Conservation (phyloP, 73 alveolate species). For the Paramecium primaurelia region DNA sequence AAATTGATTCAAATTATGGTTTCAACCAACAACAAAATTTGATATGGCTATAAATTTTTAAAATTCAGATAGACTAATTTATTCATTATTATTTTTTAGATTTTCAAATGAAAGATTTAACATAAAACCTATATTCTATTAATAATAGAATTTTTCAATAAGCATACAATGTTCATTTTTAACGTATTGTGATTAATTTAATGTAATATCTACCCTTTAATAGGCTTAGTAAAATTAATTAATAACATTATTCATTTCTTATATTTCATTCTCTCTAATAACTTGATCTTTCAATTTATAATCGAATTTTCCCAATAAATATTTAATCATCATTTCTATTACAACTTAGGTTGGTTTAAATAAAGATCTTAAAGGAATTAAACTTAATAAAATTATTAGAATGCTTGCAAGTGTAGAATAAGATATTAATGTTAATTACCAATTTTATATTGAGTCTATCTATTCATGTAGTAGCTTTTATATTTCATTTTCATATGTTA, state of each 20-base stretch:
- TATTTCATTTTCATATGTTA: neutral
- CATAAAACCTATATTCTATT: neutral
- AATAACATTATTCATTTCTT: neutral
- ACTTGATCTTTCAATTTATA: neutral
- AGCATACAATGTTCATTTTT: neutral
- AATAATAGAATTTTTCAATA: neutral
- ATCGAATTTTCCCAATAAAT: neutral
- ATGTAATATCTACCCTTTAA: neutral
- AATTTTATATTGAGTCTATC: neutral
- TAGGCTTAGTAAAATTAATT: neutral
- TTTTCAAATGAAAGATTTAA: neutral
- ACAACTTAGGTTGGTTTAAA: neutral
- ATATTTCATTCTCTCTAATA: neutral
- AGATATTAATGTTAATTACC: neutral
- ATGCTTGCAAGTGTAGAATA: neutral
- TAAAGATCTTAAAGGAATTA: neutral
- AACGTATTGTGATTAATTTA: neutral
- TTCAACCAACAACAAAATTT: neutral
- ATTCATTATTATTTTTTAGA: neutral
- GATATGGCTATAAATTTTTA: neutral
- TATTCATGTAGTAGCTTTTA: neutral
- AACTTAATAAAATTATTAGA: neutral
- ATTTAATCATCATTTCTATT: neutral
- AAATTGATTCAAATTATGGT: neutral
- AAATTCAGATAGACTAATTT: neutral